phyloP scores from a whole-genome alignment of 441 rosid species.

The Croton setiger region DNA sequence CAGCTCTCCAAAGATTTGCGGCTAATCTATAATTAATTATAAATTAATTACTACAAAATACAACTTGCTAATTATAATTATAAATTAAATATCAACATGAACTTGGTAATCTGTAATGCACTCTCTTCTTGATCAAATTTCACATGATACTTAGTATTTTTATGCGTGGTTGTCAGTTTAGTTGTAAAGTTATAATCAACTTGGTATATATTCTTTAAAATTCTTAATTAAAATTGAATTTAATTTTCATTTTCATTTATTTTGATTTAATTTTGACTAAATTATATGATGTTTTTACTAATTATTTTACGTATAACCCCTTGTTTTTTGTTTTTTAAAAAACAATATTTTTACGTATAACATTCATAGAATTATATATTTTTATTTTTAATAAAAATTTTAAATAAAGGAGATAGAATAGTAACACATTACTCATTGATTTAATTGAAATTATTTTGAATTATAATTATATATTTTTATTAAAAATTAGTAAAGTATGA shows the following conservation, averaged over 20 bases:
- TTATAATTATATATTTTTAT: too few species aligned
- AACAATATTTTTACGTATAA: too few species aligned
- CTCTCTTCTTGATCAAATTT: neutral
- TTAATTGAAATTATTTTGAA: too few species aligned
- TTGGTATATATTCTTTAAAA: neutral
- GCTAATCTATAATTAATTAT: slow-evolving; percentile 1
- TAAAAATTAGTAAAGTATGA: too few species aligned
- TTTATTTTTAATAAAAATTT: too few species aligned
- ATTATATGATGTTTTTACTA: neutral
- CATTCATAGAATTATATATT: too few species aligned
- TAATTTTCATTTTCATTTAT: neutral
- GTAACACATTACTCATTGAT: too few species aligned
- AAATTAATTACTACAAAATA: neutral
- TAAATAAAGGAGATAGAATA: too few species aligned
- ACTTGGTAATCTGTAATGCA: slow-evolving; percentile 11
- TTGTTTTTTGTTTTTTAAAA: too few species aligned
- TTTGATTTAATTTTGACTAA: neutral
- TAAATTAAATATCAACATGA: neutral
- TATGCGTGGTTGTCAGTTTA: neutral
- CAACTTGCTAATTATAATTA: slow-evolving; percentile 4
- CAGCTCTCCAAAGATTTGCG: slow-evolving; percentile 17
- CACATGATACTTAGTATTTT: neutral
- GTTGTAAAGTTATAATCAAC: neutral
- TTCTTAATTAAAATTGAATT: neutral
- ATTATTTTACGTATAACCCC: too few species aligned